Base-by-base conservation (phyloP, 495 filamentous ascomycete species). In the Chaetomidium leptoderma region DNA sequence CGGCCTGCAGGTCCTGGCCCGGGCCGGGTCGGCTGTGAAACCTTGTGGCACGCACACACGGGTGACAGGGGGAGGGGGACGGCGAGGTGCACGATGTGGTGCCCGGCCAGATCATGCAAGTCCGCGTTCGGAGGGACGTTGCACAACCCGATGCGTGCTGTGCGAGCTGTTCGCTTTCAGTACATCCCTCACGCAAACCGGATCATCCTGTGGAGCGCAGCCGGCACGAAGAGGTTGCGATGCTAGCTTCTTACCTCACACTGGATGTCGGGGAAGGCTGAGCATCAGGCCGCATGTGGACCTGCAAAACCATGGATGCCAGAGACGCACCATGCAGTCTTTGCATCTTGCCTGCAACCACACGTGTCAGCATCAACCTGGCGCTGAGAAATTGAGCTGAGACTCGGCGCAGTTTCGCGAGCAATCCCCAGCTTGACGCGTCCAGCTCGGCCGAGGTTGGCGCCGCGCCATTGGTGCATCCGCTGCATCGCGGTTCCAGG, bases 21-120 rank as follows among this genome's bases (percentile, higher is more conserved):
- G 23, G 49, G 49, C 35, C 49, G 35, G 23, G 49, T 52, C 35
- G 49, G 49, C 49, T 40, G 49, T 52, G 49, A 52, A 52, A 39
- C 49, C 1, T 3, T 14, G 11, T 37, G 47, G 47, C 32, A n/a
- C 21, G 10, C 21, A 29, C 13, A 6, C 29, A 24, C 24, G 19
- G n/a, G 29, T 19, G 46, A 30, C 26, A 47, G 26, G 44, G 42
- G 42, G 6, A 42, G 17, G 42, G 6, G 21, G 17, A 19, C n/a
- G 42, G 23, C n/a, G 36, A 8, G 13, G 44, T 29, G 44, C 26
- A 46, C 30, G 26, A 29, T 17, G 17, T 4, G 29, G 44, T n/a
- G 37, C n/a, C n/a, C n/a, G n/a, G n/a, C n/a, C n/a, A n/a, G n/a
- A n/a, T n/a, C n/a, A n/a, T n/a, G n/a, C n/a, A n/a, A n/a, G n/a